phyloP scores from a whole-genome alignment of 768 basidiomycete species.

The Termitomyces heimii region DNA sequence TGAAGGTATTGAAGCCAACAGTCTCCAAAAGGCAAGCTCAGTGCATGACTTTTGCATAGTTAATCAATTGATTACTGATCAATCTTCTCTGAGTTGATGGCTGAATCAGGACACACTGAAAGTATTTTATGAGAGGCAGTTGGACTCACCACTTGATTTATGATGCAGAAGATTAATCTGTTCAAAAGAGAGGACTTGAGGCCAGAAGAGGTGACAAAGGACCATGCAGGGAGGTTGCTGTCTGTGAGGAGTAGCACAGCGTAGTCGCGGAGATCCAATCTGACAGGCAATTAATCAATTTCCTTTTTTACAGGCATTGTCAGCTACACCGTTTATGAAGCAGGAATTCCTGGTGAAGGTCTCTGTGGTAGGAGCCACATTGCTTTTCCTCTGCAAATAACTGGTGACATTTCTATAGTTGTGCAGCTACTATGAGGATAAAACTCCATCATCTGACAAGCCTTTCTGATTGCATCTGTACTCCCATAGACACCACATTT shows the following conservation, averaged over 20 bases:
- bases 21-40: too few species aligned
- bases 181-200: constrained; percentile 20
- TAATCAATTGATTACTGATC: too few species aligned
- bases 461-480: constrained; percentile 52
- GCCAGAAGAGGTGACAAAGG: too few species aligned
- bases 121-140: background rate
- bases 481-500: constrained; percentile 9
- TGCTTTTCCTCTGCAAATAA: constrained; percentile 5
- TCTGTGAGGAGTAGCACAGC: too few species aligned
- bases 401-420: constrained; percentile 35
- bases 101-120: background rate
- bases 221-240: too few species aligned
- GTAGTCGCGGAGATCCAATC: too few species aligned
- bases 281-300: too few species aligned
- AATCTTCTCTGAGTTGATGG: constrained; percentile 14
- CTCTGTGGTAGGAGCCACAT: constrained; percentile 53
- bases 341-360: constrained; percentile 67
- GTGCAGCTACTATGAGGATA: constrained; percentile 70
- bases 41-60: too few species aligned
- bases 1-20: too few species aligned
- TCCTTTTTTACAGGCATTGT: constrained; percentile 60
- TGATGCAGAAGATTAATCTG: constrained; percentile 20
- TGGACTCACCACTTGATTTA: constrained; percentile 13
- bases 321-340: constrained; percentile 78
- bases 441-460: constrained; percentile 75